These are phyloP conservation scores for Helicostylum pulchrum DNA, from an alignment of 192 early-diverging fungal species.

Conservation along the genomic window DNA sequence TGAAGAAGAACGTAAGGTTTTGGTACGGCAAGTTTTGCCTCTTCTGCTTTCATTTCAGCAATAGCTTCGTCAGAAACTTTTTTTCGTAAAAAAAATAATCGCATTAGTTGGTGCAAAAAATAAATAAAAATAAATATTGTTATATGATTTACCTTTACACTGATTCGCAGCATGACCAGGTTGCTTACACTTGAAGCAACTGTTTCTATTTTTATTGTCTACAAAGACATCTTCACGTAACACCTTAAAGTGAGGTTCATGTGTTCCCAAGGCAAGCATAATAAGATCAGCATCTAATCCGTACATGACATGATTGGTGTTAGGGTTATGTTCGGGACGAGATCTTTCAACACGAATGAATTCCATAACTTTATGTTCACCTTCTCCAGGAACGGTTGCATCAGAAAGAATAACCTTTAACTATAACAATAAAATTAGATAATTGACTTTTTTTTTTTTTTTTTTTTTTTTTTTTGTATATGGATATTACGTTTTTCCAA, in stretches of 20 bases:
- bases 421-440: slow-evolving; percentile 8
- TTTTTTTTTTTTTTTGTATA: neutral
- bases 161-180: slow-evolving; percentile 62
- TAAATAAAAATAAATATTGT: neutral
- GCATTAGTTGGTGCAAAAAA: neutral
- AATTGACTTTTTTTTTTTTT: neutral
- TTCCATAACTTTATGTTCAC: slow-evolving; percentile 99
- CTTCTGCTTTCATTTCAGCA: slow-evolving; percentile 9
- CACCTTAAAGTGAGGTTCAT: slow-evolving; percentile 96
- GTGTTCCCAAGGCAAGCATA: slow-evolving; percentile 92
- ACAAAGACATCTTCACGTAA: slow-evolving; percentile 94
- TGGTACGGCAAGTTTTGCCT: slow-evolving; percentile 46
- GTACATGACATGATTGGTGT: slow-evolving; percentile 91
- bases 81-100: neutral
- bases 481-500: slow-evolving; percentile 64
- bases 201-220: slow-evolving; percentile 65
- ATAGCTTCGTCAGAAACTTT: slow-evolving; percentile 11
- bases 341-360: slow-evolving; percentile 83
- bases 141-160: slow-evolving; percentile 50
- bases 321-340: slow-evolving; percentile 80
- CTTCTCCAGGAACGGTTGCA: slow-evolving; percentile 95
- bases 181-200: slow-evolving; percentile 62
- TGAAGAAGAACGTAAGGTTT: slow-evolving; percentile 85
- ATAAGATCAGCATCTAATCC: slow-evolving; percentile 96
- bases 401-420: slow-evolving; percentile 91